phyloP scores from a whole-genome alignment of 2,329 filamentous ascomycete genomes.

The Coleophoma cylindrospora region DNA sequence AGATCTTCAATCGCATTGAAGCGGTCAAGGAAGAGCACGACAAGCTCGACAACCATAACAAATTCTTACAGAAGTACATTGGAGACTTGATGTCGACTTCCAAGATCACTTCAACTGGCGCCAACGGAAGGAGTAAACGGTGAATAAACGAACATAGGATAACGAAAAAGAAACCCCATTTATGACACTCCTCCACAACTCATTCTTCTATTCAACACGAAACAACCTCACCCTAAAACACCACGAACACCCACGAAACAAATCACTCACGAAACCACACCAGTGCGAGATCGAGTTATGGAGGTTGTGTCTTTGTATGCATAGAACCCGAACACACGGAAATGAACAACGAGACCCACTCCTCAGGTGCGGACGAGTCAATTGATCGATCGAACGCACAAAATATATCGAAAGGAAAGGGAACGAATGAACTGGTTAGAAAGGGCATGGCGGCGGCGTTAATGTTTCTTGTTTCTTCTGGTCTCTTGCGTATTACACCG shows the following conservation, averaged over 20 bases:
- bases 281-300: background rate
- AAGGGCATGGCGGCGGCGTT: constrained; percentile 16
- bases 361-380: background rate
- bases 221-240: too few relatives aligned
- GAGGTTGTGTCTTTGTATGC: background rate
- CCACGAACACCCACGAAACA: too few relatives aligned
- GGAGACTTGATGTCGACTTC: constrained; percentile 89
- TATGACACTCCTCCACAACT: too few relatives aligned
- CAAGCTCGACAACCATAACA: constrained; percentile 95
- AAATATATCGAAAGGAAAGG: background rate
- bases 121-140: background rate
- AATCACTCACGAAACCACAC: too few relatives aligned
- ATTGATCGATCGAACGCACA: background rate
- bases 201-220: too few relatives aligned
- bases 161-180: too few relatives aligned
- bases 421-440: background rate
- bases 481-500: too few relatives aligned
- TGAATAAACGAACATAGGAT: too few relatives aligned
- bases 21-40: constrained; percentile 92
- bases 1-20: constrained; percentile 90
- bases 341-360: background rate
- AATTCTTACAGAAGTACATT: constrained; percentile 96
- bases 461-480: background rate
- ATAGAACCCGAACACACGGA: background rate
- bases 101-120: constrained; percentile 55